Base-by-base conservation (phyloP, 805 yeast genomes). In the Candida silvatica region DNA sequence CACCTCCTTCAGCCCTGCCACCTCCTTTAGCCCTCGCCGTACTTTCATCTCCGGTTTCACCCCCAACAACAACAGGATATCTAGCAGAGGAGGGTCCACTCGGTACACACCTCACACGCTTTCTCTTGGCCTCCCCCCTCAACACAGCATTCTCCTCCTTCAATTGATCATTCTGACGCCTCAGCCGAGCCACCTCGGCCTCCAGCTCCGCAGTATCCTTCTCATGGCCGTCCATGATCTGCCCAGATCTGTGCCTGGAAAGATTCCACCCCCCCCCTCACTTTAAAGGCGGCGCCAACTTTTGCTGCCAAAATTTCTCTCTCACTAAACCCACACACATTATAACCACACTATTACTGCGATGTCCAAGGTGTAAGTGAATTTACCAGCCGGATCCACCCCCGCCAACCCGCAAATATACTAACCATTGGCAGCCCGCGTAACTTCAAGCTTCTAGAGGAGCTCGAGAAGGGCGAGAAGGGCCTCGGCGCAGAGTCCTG, bases 401-500 rank as follows among this genome's bases (percentile, higher is more conserved):
- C 9, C 18, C 30, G 19, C 33, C 26, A 29, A 35, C 37, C 9
- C 12, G 2, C 44, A n/a, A n/a, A n/a, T n/a, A n/a, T n/a, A n/a
- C n/a, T n/a, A n/a, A n/a, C n/a, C n/a, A n/a, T n/a, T n/a, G n/a
- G n/a, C 8, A 76, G 83, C 28, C 99, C 99, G 46, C 77, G 99
- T 61, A 88, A 85, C 57, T 92, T 92, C 62, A 83, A 94, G 55
- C 74, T 92, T 23, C 70, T 92, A 42, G 99, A 92, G 62, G 99
- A 92, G 62, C 69, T 92, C 45, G 99, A 94, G 59, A 90, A 90
- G 51, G 98, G 98, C 32, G 99, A 92, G 56, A 92, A 92, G 58
- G 99, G 98, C 16, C 67, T 84, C 32, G 97, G 97, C 16, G 92
- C 97, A 18, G 97, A 92, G 58, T 83, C 95, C 12, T 88, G 95